Percentiles rank a stretch among this genome's conserved stretches.
Evolutionary conservation across 2,329 filamentous ascomycete species (phyloP).

Genomic region (Celoporthe dispersa): DNA sequence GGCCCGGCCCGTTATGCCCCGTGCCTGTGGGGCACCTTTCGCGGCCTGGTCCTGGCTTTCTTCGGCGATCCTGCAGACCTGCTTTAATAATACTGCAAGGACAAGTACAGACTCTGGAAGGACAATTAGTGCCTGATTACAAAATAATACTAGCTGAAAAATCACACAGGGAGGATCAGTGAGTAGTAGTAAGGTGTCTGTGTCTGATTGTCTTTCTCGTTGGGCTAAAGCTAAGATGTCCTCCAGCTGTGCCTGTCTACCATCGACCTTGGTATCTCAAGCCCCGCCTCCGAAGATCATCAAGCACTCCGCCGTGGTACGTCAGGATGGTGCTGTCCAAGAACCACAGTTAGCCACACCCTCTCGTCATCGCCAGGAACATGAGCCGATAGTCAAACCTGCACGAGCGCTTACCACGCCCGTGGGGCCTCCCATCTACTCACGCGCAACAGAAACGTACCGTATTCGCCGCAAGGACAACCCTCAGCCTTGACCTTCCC

Average conservation of each 20-base stretch:
- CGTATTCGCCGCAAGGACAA: not conserved
- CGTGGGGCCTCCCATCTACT: not conserved
- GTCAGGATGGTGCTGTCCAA: not conserved
- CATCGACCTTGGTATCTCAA: not conserved
- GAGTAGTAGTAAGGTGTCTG: no score
- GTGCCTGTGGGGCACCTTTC: not conserved
- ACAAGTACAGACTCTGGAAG: no score
- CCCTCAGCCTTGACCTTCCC: not conserved
- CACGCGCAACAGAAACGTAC: not conserved
- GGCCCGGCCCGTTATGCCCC: not conserved
- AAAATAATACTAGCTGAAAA: no score
- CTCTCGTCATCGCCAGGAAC: not conserved
- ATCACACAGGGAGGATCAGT: no score
- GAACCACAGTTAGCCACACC: not conserved
- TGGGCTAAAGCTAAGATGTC: not conserved
- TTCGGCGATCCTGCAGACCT: not conserved
- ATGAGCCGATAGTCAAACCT: not conserved
- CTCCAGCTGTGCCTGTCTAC: not conserved
- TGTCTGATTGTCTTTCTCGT: not conserved
- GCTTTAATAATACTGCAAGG: not conserved
- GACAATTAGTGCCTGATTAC: no score
- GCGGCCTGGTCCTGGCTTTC: not conserved
- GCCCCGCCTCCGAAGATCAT: not conserved
- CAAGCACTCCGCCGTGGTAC: not conserved
- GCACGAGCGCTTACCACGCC: not conserved